Evolutionary conservation across 371 early-diverging fungal species (phyloP), one percentile per base, ranked within the genome.

Genomic region (Funneliformis caledonium): DNA sequence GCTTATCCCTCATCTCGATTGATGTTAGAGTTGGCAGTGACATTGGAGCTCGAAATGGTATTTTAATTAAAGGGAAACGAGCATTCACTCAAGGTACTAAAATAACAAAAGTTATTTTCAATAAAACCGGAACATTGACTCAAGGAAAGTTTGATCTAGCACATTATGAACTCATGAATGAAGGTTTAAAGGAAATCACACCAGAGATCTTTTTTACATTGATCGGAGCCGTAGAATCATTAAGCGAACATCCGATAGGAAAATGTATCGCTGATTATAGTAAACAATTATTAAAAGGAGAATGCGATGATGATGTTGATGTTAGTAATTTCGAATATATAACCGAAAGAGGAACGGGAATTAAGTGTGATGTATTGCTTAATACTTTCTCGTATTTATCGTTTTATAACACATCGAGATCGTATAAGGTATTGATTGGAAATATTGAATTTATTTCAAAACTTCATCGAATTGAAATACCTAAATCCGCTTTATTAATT

Each of bases 1-100:
- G 76, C n/a, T 61, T 61, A 19, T 76, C 14, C n/a, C 83, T 98
- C 45, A 96, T 96, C 0, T 98, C 99, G 19, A 99, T 98, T 0
- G 98, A 98, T 0, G 96, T 99, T 50, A 98, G 98, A 98, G 98
- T 98, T 4, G 99, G 98, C 26, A 97, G 97, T 0, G 98, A 98
- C 22, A 92, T 98, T 1, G 97, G 96, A 33, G 98, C 98, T 12
- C 90, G 96, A 83, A 85, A 92, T 52, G 97, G 96, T 31, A 96
- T 97, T n/a, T 82, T 97, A 69, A 96, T 97, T 86, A 97, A 97
- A 83, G 93, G 95, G 37, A 96, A 94, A 2, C 83, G 56, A 90
- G 91, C 96, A 11, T 83, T 99, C 61, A 97, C 97, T 82, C 89
- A 91, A 88, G 95, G 95, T 11, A 98, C 96, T 68, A 93, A 95